Evolutionary conservation across 768 basidiomycete species (phyloP).

Genomic region (Neoboletus subvelutipes): DNA sequence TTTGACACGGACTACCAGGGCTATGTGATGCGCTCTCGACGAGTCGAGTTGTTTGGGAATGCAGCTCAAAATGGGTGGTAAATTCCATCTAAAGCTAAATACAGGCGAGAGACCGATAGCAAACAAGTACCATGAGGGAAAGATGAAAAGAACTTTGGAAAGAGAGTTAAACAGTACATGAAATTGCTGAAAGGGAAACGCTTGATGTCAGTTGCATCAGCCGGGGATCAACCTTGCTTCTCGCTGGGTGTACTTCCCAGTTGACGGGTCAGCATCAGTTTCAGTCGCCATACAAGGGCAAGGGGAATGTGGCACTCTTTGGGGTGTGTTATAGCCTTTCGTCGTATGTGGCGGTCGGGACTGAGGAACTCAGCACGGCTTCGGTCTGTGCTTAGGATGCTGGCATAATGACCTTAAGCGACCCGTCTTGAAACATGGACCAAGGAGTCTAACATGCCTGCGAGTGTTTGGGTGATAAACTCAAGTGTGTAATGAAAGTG

Average conservation of each 20-base stretch:
- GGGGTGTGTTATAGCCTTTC: constrained; percentile 17
- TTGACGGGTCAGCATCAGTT: constrained; percentile 69
- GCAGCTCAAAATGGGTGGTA: constrained; percentile 80
- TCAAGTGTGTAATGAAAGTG: constrained; percentile 69
- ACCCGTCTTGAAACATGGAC: constrained; percentile 85
- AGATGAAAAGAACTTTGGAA: constrained; percentile 79
- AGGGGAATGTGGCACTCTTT: constrained; percentile 9
- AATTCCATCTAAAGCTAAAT: constrained; percentile 87
- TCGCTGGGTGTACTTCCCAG: constrained; percentile 52
- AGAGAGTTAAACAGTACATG: constrained; percentile 81
- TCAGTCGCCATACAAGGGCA: constrained; percentile 48
- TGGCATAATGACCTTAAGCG: constrained; percentile 78
- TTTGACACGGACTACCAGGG: constrained; percentile 59
- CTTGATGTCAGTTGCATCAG: constrained; percentile 67
- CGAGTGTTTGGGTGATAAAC: constrained; percentile 79
- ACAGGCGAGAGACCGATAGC: constrained; percentile 80
- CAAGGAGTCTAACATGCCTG: constrained; percentile 84
- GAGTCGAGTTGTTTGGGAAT: constrained; percentile 87
- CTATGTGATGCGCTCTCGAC: constrained; percentile 71
- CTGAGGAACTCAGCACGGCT: constrained; percentile 25
- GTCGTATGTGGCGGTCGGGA: constrained; percentile 2
- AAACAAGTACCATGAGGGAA: constrained; percentile 75
- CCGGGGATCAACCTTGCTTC: constrained; percentile 52
- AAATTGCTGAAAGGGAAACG: constrained; percentile 80
- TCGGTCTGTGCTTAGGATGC: constrained; percentile 63